A percentile compares a stretch with the other conserved stretches of the same genome.
Conservation (phyloP, 164 flowering plant genomes). For the Chimonanthus salicifolius region DNA sequence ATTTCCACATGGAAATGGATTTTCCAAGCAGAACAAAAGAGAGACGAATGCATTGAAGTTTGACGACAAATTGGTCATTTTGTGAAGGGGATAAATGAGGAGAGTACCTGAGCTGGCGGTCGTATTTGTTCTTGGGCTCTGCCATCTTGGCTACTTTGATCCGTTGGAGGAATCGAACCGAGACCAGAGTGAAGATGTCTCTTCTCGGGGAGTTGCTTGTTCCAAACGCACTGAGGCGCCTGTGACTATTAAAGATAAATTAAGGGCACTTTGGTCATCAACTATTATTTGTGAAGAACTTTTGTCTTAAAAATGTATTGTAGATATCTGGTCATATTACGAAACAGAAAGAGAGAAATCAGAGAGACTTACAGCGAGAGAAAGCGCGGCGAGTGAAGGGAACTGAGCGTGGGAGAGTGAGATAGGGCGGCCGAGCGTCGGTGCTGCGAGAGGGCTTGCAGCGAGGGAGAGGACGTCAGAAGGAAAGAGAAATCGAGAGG, state of each 20-base stretch:
- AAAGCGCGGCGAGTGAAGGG: no score
- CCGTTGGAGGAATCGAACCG: background rate
- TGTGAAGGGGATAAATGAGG: background rate
- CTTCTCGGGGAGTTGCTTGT: background rate
- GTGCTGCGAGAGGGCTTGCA: no score
- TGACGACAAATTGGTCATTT: background rate
- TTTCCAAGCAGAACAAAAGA: background rate
- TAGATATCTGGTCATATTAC: no score
- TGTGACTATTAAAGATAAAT: background rate
- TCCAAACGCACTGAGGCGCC: background rate
- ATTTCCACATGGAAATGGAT: background rate
- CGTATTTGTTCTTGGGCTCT: slow-evolving; percentile 86
- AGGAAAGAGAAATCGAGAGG: no score
- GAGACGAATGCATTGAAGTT: background rate
- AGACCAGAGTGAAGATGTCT: background rate
- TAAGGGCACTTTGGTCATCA: background rate
- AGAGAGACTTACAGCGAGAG: no score
- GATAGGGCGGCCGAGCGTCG: background rate
- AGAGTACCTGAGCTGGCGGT: slow-evolving; percentile 86
- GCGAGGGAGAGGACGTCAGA: no score
- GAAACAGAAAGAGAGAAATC: no score
- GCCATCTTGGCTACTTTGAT: slow-evolving; percentile 39
- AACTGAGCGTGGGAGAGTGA: background rate
- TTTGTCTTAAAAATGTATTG: no score
- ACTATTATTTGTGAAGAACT: no score